Percentiles rank a stretch among this genome's conserved stretches.
These are phyloP conservation scores for Arthrobotrys sinensis DNA, from an alignment of 2,329 filamentous ascomycete genomes.

Conservation along the genomic window DNA sequence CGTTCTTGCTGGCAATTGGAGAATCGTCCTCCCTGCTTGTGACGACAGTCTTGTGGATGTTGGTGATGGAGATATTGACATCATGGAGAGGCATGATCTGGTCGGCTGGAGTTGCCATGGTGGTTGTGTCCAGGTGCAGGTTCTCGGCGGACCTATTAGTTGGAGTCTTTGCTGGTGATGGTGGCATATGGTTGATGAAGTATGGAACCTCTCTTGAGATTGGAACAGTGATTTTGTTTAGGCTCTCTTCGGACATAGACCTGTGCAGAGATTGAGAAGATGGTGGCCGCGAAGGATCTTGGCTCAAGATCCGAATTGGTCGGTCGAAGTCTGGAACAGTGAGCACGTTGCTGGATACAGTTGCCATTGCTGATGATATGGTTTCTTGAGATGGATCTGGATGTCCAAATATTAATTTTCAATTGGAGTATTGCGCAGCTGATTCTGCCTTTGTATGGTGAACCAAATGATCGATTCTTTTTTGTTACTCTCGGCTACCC, in stretches of 20 bases:
- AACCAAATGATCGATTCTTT: neutral
- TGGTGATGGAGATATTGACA: constrained; percentile 51
- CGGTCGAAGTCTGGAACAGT: constrained; percentile 52
- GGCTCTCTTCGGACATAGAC: constrained; percentile 56
- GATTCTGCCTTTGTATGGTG: neutral
- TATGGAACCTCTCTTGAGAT: constrained; percentile 41
- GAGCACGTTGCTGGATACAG: constrained; percentile 25
- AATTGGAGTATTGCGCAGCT: neutral
- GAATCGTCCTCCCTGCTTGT: constrained; percentile 39
- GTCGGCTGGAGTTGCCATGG: neutral
- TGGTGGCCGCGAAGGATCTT: constrained; percentile 51
- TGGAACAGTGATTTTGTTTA: constrained; percentile 51
- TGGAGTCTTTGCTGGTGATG: constrained; percentile 51
- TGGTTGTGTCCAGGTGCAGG: constrained; percentile 17
- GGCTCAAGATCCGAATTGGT: constrained; percentile 41
- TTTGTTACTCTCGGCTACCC: neutral
- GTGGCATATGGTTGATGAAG: constrained; percentile 52
- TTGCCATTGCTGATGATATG: constrained; percentile 33
- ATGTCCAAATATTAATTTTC: neutral
- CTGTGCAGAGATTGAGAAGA: constrained; percentile 52
- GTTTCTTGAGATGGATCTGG: neutral
- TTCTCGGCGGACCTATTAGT: constrained; percentile 44
- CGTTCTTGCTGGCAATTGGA: constrained; percentile 36
- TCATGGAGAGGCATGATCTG: constrained; percentile 44
- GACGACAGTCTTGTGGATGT: constrained; percentile 30